Conservation (phyloP, 768 basidiomycete species). For the Lactarius vividus region DNA sequence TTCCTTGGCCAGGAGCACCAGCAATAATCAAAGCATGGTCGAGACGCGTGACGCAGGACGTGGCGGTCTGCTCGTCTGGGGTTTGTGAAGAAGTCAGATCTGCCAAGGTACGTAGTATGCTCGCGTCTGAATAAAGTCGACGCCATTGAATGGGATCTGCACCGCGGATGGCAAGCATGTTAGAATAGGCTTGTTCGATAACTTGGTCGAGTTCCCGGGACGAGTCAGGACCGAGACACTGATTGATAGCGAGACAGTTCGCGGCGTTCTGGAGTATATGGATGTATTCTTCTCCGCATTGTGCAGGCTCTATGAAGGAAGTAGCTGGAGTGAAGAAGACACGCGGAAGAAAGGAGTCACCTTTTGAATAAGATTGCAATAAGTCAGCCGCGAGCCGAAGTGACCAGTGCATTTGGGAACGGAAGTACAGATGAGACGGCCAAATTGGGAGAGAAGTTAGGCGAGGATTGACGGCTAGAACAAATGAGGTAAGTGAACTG, state of each 20-base stretch:
- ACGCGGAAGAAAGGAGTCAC: constrained; percentile 36
- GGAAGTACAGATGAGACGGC: constrained; percentile 11
- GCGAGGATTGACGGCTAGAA: constrained; percentile 27
- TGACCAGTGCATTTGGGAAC: not conserved
- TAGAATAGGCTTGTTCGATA: constrained; percentile 46
- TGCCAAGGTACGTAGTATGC: constrained; percentile 53
- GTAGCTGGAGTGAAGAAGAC: not conserved
- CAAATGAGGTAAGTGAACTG: constrained; percentile 27
- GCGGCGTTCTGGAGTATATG: constrained; percentile 20
- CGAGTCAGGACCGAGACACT: constrained; percentile 5
- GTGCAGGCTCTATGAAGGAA: constrained; percentile 18
- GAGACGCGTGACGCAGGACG: constrained; percentile 54
- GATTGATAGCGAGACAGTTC: constrained; percentile 2
- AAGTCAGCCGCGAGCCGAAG: constrained; percentile 20
- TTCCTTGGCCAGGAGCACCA: constrained; percentile 62
- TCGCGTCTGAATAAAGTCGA: constrained; percentile 73
- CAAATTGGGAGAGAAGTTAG: constrained; percentile 19
- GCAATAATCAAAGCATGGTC: constrained; percentile 85
- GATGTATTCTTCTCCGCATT: constrained; percentile 37
- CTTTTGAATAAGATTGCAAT: constrained; percentile 18
- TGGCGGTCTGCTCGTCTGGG: constrained; percentile 30
- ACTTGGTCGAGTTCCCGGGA: constrained; percentile 40
- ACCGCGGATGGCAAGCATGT: constrained; percentile 45
- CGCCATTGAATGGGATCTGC: constrained; percentile 51
- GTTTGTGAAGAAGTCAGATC: constrained; percentile 30